These are phyloP conservation scores for apple (Malus domestica) DNA, from an alignment of 306 rosid species.

Conservation along the genomic window DNA sequence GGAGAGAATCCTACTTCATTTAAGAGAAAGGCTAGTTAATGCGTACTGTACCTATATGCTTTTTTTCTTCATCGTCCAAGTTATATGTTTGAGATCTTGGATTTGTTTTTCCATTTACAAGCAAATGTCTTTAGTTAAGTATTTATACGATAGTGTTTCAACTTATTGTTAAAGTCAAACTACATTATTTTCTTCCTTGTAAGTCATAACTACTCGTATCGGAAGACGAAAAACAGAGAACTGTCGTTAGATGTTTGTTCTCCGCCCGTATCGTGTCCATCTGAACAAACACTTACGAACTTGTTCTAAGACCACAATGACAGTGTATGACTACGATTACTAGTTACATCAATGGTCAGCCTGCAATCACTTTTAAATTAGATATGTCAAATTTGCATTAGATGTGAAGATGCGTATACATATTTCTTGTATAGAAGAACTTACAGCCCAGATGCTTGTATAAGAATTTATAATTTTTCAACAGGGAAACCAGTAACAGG, in stretches of 20 bases:
- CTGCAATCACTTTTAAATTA: not conserved
- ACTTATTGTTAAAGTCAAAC: not conserved
- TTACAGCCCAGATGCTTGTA: not conserved
- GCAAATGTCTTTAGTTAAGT: not conserved
- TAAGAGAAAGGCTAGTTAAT: not conserved
- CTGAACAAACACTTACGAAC: not conserved
- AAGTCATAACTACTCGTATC: not conserved
- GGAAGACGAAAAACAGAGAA: not conserved
- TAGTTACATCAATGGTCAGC: not conserved
- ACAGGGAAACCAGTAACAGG: conserved; percentile 76
- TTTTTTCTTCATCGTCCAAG: not conserved
- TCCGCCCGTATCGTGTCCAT: not conserved
- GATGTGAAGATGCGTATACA: not conserved
- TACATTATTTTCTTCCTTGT: not conserved
- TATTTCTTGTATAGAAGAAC: not conserved
- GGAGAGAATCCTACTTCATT: too few relatives aligned
- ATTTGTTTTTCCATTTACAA: not conserved
- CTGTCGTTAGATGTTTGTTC: not conserved
- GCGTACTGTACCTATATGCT: not conserved
- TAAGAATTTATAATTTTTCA: conserved; percentile 48
- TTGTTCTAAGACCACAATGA: not conserved
- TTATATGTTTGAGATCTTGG: not conserved
- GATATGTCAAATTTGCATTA: not conserved
- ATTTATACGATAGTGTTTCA: not conserved
- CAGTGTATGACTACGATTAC: not conserved